A percentile compares a stretch with the other conserved stretches of the same genome.
phyloP scores from a whole-genome alignment of 139 green algal genomes.

The Coccomyxa sp. region DNA sequence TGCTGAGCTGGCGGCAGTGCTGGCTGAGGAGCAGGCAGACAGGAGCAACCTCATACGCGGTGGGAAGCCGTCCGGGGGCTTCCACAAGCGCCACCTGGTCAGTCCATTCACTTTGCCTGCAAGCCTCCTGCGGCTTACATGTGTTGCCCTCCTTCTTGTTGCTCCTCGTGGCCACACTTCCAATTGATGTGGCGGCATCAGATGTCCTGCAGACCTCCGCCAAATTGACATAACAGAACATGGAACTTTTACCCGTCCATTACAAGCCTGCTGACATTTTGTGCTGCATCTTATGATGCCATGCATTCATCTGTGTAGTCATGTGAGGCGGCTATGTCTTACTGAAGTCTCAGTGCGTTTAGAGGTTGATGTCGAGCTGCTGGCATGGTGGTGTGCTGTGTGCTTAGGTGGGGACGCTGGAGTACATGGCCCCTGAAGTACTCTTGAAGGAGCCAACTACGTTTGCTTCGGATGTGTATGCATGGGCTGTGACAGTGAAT shows the following conservation, averaged over 20 bases:
- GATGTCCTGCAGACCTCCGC: background rate
- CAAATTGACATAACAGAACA: background rate
- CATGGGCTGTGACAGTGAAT: conserved; percentile 67
- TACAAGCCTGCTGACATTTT: too few relatives aligned
- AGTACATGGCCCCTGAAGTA: conserved; percentile 90
- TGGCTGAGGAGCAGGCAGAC: conserved; percentile 6
- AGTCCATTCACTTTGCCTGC: background rate
- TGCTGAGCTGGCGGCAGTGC: conserved; percentile 18
- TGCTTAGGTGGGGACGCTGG: conserved; percentile 64
- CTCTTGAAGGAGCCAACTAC: conserved; percentile 18
- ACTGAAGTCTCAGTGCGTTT: too few relatives aligned
- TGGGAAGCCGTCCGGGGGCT: conserved; percentile 64
- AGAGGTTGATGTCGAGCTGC: too few relatives aligned
- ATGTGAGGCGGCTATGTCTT: too few relatives aligned
- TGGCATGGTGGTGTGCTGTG: too few relatives aligned
- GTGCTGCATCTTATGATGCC: too few relatives aligned
- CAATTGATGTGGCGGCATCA: background rate
- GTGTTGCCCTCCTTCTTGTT: background rate
- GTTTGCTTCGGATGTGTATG: conserved; percentile 73
- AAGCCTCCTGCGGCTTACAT: background rate
- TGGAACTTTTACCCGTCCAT: too few relatives aligned
- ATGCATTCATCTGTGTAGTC: too few relatives aligned
- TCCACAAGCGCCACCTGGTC: conserved; percentile 62
- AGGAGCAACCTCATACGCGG: background rate
- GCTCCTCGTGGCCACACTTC: background rate